Evolutionary conservation across 2,329 filamentous ascomycete genomes (phyloP).

Genomic region (Teratosphaeria epicoccoides): DNA sequence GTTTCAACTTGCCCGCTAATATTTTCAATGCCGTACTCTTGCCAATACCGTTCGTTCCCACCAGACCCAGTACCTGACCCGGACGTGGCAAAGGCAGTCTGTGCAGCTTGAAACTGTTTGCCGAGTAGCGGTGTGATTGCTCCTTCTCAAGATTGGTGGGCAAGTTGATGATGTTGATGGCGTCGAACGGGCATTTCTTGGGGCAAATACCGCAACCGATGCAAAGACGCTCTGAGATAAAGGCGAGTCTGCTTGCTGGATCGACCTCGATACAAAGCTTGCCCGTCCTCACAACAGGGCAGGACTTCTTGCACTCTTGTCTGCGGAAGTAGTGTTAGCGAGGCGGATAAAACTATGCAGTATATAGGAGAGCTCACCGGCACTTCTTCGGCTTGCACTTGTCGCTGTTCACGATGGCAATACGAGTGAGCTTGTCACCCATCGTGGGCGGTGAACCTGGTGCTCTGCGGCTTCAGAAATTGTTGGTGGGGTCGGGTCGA

Average conservation of each 20-base stretch:
- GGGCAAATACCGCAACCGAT: constrained; percentile 99
- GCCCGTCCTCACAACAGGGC: constrained; percentile 91
- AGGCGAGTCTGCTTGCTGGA: constrained; percentile 82
- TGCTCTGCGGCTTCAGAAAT: neutral
- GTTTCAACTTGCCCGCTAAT: constrained; percentile 95
- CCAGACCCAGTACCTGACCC: constrained; percentile 88
- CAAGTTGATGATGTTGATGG: constrained; percentile 99
- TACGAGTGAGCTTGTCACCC: constrained; percentile 92
- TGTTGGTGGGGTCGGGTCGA: neutral
- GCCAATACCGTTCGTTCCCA: constrained; percentile 99
- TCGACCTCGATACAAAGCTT: constrained; percentile 96
- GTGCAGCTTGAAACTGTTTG: constrained; percentile 99
- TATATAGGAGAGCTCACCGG: constrained; percentile 33
- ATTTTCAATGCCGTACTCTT: constrained; percentile 99
- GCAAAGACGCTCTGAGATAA: constrained; percentile 91
- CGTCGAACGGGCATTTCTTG: constrained; percentile 97
- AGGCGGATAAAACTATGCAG: neutral
- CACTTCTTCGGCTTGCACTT: constrained; percentile 96
- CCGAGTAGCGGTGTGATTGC: constrained; percentile 96
- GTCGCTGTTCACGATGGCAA: constrained; percentile 97
- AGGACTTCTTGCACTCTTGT: constrained; percentile 98
- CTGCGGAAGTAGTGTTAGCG: neutral
- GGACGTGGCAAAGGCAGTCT: constrained; percentile 90
- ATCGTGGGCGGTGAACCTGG: constrained; percentile 41
- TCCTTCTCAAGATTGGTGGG: constrained; percentile 98